A percentile compares a stretch with the other conserved stretches of the same genome.
phyloP scores from a whole-genome alignment of 345 rosid species.

The Rhizophora mangle region DNA sequence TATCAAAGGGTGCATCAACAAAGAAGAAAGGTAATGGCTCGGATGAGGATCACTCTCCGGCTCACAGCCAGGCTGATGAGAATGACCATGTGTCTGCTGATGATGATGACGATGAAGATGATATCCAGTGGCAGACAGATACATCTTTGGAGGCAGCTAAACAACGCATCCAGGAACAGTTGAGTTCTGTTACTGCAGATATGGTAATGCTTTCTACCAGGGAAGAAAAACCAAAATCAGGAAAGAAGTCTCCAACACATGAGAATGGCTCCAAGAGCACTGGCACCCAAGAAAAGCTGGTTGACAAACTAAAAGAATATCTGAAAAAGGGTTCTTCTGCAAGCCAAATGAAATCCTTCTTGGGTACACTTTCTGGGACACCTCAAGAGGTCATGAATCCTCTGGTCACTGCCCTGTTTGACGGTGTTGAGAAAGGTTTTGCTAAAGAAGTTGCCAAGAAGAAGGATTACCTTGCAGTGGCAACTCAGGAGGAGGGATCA shows the following conservation, averaged over 20 bases:
- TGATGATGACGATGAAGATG: slow-evolving; percentile 46
- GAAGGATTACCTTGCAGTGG: slow-evolving; percentile 58
- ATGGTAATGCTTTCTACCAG: slow-evolving; percentile 72
- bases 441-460: slow-evolving; percentile 58
- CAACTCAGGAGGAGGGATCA: slow-evolving; percentile 48
- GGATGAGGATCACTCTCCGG: slow-evolving; percentile 69
- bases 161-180: slow-evolving; percentile 71
- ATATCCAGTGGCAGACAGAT: slow-evolving; percentile 80
- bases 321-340: slow-evolving; percentile 56
- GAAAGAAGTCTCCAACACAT: slow-evolving; percentile 25
- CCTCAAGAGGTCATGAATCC: slow-evolving; percentile 58
- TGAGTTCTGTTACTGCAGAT: slow-evolving; percentile 77
- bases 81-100: slow-evolving; percentile 35
- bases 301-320: slow-evolving; percentile 43
- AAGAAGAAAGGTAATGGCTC: slow-evolving; percentile 50
- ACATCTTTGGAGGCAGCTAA: slow-evolving; percentile 75
- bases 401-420: slow-evolving; percentile 54
- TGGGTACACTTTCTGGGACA: slow-evolving; percentile 47
- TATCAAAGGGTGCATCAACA: slow-evolving; percentile 30
- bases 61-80: slow-evolving; percentile 44
- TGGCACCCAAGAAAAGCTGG: slow-evolving; percentile 28
- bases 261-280: slow-evolving; percentile 28
- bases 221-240: slow-evolving; percentile 47
- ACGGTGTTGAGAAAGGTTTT: slow-evolving; percentile 55
- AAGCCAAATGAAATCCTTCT: slow-evolving; percentile 43